Conservation (phyloP, 2,329 filamentous ascomycete species). For the Incumbomyces delicatus region DNA sequence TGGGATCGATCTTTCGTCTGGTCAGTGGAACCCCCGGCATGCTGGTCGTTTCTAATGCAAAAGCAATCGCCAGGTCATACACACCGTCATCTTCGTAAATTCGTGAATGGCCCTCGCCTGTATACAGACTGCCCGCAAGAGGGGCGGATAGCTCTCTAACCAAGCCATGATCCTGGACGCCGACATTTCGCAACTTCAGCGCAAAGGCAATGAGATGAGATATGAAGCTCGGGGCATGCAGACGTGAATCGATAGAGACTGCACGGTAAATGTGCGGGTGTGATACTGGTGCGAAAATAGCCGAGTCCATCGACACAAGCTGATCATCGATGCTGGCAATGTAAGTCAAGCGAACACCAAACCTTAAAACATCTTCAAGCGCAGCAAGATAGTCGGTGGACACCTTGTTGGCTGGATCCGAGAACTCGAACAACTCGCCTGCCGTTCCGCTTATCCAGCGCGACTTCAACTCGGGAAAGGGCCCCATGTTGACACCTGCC, state of each 20-base stretch:
- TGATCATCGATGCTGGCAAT: slow-evolving; percentile 96
- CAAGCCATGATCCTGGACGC: slow-evolving; percentile 84
- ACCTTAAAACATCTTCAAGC: slow-evolving; percentile 62
- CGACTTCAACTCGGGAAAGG: slow-evolving; percentile 85
- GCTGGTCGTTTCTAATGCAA: slow-evolving; percentile 61
- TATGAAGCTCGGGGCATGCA: slow-evolving; percentile 89
- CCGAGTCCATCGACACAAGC: slow-evolving; percentile 87
- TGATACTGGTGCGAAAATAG: slow-evolving; percentile 71
- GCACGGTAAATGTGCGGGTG: slow-evolving; percentile 92
- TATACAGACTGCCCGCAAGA: slow-evolving; percentile 81
- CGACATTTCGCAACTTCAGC: slow-evolving; percentile 86
- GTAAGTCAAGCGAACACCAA: slow-evolving; percentile 76
- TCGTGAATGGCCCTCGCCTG: slow-evolving; percentile 84
- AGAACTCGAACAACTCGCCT: slow-evolving; percentile 92
- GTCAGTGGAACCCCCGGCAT: slow-evolving; percentile 42
- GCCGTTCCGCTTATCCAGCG: slow-evolving; percentile 82
- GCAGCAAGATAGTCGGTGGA: slow-evolving; percentile 72
- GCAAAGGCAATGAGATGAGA: slow-evolving; percentile 87
- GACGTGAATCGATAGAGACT: slow-evolving; percentile 88
- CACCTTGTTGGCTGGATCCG: slow-evolving; percentile 67
- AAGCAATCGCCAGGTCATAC: slow-evolving; percentile 67
- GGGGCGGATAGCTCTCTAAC: slow-evolving; percentile 82
- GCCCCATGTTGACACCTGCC: slow-evolving; percentile 88
- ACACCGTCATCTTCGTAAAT: slow-evolving; percentile 84
- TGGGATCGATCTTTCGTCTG: slow-evolving; percentile 35